Percentiles rank a stretch among this genome's conserved stretches.
Evolutionary conservation across 495 filamentous ascomycete species (phyloP).

Genomic region (Clohesyomyces aquaticus): DNA sequence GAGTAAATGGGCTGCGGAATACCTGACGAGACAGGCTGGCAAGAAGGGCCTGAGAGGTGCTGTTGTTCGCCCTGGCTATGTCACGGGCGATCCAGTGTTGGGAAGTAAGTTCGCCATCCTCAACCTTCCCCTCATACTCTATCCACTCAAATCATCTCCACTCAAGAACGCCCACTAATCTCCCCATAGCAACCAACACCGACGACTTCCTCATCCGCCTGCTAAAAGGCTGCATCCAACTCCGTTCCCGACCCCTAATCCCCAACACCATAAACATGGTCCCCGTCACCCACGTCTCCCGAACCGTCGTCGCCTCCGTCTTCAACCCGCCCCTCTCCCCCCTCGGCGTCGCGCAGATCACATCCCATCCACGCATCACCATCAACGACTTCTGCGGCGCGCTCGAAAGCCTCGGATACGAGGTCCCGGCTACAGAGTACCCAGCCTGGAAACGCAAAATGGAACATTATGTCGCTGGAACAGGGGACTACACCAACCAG

Average conservation of each 20-base stretch:
- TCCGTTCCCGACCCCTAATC: slow-evolving; percentile 72
- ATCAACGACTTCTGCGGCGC: slow-evolving; percentile 77
- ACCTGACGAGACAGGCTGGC: slow-evolving; percentile 80
- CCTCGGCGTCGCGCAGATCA: slow-evolving; percentile 74
- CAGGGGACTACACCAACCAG: slow-evolving; percentile 35
- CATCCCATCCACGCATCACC: slow-evolving; percentile 75
- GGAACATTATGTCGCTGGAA: slow-evolving; percentile 46
- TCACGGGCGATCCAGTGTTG: slow-evolving; percentile 72
- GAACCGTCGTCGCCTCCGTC: slow-evolving; percentile 73
- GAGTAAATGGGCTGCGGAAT: slow-evolving; percentile 82
- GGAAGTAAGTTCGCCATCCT: slow-evolving; percentile 57
- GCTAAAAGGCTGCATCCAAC: slow-evolving; percentile 86
- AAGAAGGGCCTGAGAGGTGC: slow-evolving; percentile 72
- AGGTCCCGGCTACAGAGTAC: slow-evolving; percentile 71
- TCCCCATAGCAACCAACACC: slow-evolving; percentile 62
- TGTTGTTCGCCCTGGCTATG: slow-evolving; percentile 84
- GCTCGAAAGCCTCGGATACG: slow-evolving; percentile 77
- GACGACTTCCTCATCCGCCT: slow-evolving; percentile 94
- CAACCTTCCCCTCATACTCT: not conserved
- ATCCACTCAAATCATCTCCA: too few relatives aligned
- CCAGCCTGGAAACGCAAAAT: slow-evolving; percentile 47
- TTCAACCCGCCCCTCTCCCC: slow-evolving; percentile 61
- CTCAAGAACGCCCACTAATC: too few relatives aligned
- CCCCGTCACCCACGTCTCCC: slow-evolving; percentile 82
- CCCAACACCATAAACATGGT: slow-evolving; percentile 89